Evolutionary conservation across 2,329 filamentous ascomycete genomes (phyloP).

Genomic region (Aureobasidium vineae): DNA sequence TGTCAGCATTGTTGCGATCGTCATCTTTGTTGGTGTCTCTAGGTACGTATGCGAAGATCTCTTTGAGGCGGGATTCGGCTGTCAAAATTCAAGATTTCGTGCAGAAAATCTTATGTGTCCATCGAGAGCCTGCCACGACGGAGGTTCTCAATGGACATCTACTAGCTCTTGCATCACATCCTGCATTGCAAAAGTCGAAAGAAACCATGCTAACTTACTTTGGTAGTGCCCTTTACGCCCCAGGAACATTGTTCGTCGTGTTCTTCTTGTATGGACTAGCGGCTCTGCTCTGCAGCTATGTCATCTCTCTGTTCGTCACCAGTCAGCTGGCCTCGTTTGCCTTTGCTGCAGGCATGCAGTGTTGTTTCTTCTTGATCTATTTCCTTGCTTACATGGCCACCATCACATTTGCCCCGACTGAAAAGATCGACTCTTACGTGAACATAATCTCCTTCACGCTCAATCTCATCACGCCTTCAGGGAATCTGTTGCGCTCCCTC

Average conservation of each 20-base stretch:
- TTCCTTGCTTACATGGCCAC: constrained; percentile 45
- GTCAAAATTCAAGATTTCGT: neutral
- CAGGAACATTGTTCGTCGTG: constrained; percentile 78
- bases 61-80: too few species aligned
- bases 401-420: constrained; percentile 66
- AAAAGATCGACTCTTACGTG: constrained; percentile 65
- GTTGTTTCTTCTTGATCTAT: constrained; percentile 51
- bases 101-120: neutral
- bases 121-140: too few species aligned
- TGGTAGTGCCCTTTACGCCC: constrained; percentile 65
- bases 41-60: constrained; percentile 20
- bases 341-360: constrained; percentile 74
- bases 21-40: constrained; percentile 64
- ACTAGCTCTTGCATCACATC: neutral
- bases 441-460: constrained; percentile 72
- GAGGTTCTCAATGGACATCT: neutral
- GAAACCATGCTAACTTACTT: neutral
- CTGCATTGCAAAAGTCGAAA: neutral
- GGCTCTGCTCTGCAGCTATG: constrained; percentile 72
- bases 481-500: constrained; percentile 69
- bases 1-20: constrained; percentile 63
- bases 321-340: constrained; percentile 84
- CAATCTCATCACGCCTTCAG: constrained; percentile 71
- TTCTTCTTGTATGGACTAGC: constrained; percentile 78
- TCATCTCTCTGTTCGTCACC: constrained; percentile 74